phyloP scores from a whole-genome alignment of 1,284 basidiomycete genomes.

The Apiotrichum domesticum region DNA sequence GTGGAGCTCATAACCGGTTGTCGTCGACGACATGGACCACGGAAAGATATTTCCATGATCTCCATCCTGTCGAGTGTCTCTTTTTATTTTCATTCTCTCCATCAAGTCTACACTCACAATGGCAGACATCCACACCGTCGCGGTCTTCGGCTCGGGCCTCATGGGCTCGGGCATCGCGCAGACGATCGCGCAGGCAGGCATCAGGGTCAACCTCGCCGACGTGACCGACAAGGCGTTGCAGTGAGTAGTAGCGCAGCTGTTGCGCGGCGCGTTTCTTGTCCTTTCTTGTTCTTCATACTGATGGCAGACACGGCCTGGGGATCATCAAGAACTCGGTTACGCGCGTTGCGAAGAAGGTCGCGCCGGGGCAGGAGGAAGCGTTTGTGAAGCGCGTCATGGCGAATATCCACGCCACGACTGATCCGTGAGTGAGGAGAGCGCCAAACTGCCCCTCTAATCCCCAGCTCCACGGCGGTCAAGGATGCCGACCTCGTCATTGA shows the following conservation, averaged over 20 bases:
- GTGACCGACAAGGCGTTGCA: slow-evolving; percentile 44
- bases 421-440: slow-evolving; percentile 36
- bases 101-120: not conserved
- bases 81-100: not conserved
- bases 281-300: slow-evolving; percentile 15
- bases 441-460: not conserved
- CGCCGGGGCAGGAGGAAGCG: slow-evolving; percentile 47
- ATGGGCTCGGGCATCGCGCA: slow-evolving; percentile 54
- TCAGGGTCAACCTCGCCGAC: slow-evolving; percentile 48
- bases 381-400: slow-evolving; percentile 44
- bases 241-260: slow-evolving; percentile 17
- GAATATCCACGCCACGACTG: slow-evolving; percentile 51
- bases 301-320: slow-evolving; percentile 49
- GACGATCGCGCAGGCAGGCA: slow-evolving; percentile 49
- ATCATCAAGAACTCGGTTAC: slow-evolving; percentile 54
- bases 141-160: slow-evolving; percentile 50
- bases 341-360: slow-evolving; percentile 51
- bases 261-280: no score
- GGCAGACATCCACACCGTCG: slow-evolving; percentile 37
- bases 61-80: no score
- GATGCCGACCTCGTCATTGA: slow-evolving; percentile 54
- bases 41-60: no score
- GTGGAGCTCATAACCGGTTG: no score
- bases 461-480: slow-evolving; percentile 47
- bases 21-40: no score